phyloP scores from a whole-genome alignment of 768 basidiomycete genomes.

The Agaricus sinodeliciosus region DNA sequence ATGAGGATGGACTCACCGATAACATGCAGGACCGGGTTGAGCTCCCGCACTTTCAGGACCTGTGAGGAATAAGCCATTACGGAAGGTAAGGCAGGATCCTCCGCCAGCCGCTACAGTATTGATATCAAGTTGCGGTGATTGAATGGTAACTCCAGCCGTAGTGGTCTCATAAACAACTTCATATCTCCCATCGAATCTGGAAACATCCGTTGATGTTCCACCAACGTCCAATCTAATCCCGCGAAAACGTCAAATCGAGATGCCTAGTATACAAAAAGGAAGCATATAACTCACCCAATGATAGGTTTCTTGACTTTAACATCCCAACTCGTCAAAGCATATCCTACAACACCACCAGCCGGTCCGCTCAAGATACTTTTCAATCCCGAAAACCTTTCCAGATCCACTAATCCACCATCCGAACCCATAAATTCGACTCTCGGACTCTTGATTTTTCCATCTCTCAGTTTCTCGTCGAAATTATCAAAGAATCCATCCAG shows the following conservation, averaged over 20 bases:
- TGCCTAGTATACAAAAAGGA: neutral
- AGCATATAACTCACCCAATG: slow-evolving; percentile 58
- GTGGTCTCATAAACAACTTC: slow-evolving; percentile 95
- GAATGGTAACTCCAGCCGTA: slow-evolving; percentile 89
- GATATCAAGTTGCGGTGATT: slow-evolving; percentile 90
- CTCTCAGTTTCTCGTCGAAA: slow-evolving; percentile 70
- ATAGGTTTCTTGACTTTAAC: slow-evolving; percentile 60
- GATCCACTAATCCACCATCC: slow-evolving; percentile 80
- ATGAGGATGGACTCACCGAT: slow-evolving; percentile 45
- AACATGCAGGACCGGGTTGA: slow-evolving; percentile 89
- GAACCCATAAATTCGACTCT: slow-evolving; percentile 95
- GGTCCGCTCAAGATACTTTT: slow-evolving; percentile 93
- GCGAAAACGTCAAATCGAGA: neutral
- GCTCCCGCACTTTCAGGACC: slow-evolving; percentile 94
- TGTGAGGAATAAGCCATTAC: slow-evolving; percentile 84
- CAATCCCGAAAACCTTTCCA: slow-evolving; percentile 83
- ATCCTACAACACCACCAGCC: slow-evolving; percentile 94
- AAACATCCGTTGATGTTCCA: slow-evolving; percentile 94
- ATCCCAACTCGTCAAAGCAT: slow-evolving; percentile 90
- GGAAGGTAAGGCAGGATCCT: slow-evolving; percentile 82
- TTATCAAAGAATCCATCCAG: slow-evolving; percentile 89
- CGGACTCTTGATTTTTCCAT: slow-evolving; percentile 50
- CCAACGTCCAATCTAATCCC: slow-evolving; percentile 75
- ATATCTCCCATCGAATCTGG: slow-evolving; percentile 84
- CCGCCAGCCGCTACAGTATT: slow-evolving; percentile 96